Base-by-base conservation (phyloP, 1,284 basidiomycete genomes). In the Cutaneotrichosporon curvatum region DNA sequence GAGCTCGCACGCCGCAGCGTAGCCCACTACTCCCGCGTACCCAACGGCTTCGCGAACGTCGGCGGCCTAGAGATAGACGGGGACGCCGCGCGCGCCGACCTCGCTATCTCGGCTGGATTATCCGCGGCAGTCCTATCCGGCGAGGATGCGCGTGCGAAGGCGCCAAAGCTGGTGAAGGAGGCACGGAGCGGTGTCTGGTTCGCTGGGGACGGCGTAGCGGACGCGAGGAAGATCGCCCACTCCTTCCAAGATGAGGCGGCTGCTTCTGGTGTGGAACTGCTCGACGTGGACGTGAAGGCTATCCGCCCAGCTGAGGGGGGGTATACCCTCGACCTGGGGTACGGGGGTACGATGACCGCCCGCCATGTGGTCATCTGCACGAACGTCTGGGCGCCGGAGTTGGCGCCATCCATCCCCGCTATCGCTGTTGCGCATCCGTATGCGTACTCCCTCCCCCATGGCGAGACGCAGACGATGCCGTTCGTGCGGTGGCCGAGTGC, bases 391-490 rank as follows among this genome's bases (percentile, higher is more conserved):
- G 28, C 28, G 28, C 28, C 8, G 8, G 28, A 14, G 8, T 11
- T 25, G 10, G 15, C 43, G 44, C 18, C 10, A 10, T 1, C 36
- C 33, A 9, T 50, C 50, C n/a, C 59, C 61, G 2, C 60, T 58
- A 18, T 61, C 50, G 51, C 61, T 57, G 59, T 62, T 20, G 47
- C 56, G 11, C 61, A 62, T 28, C 56, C 59, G n/a, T 62, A 62
- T 34, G 49, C 53, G 20, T 55, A 57, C 38, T n/a, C n/a, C n/a
- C n/a, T n/a, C n/a, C n/a, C n/a, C n/a, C n/a, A n/a, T n/a, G n/a
- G n/a, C n/a, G n/a, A n/a, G n/a, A 42, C 53, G 4, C 12, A 19
- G 14, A 4, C 23, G 8, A 30, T 40, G 19, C 59, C 61, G 2
- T 62, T 59, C 28, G 44, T 61, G 3, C 53, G 61, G 20, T 61